Evolutionary conservation across 345 rosid genomes (phyloP).

Genomic region (Reutealis trisperma): DNA sequence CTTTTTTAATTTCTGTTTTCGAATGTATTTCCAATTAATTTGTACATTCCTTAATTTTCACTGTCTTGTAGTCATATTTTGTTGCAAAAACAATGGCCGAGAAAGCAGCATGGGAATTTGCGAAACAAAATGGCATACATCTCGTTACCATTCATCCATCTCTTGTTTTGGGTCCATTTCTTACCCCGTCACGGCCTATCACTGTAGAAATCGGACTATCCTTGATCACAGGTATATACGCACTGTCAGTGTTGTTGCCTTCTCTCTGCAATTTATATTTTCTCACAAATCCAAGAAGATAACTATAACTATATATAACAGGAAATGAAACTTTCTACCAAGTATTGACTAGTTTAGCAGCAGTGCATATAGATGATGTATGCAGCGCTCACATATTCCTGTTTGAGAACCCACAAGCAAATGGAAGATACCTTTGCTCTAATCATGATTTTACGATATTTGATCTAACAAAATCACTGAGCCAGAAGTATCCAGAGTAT

Average conservation of each 20-base stretch:
- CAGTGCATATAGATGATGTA: conserved; percentile 24
- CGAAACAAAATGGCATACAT: conserved; percentile 33
- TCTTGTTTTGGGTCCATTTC: conserved; percentile 37
- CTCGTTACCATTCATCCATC: conserved; percentile 32
- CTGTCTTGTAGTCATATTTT: conserved; percentile 25
- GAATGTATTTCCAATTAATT: no score
- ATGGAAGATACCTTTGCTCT: conserved; percentile 16
- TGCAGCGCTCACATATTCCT: no score
- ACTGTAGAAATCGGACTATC: conserved; percentile 28
- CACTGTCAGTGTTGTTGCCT: no score
- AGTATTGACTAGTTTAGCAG: conserved; percentile 21
- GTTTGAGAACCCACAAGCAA: conserved; percentile 17
- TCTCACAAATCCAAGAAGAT: not conserved
- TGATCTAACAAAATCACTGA: conserved; percentile 10
- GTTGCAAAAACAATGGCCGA: conserved; percentile 34
- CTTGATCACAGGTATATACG: conserved; percentile 31
- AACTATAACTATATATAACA: not conserved
- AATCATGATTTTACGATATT: not conserved
- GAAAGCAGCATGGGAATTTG: conserved; percentile 39
- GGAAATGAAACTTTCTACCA: conserved; percentile 32
- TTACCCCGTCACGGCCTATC: conserved; percentile 31
- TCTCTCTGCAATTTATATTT: not conserved
- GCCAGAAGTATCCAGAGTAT: conserved; percentile 12
- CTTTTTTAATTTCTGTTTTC: no score
- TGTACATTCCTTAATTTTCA: no score